phyloP scores from a whole-genome alignment of 305 asterid species.

The Fraxinus platypoda region DNA sequence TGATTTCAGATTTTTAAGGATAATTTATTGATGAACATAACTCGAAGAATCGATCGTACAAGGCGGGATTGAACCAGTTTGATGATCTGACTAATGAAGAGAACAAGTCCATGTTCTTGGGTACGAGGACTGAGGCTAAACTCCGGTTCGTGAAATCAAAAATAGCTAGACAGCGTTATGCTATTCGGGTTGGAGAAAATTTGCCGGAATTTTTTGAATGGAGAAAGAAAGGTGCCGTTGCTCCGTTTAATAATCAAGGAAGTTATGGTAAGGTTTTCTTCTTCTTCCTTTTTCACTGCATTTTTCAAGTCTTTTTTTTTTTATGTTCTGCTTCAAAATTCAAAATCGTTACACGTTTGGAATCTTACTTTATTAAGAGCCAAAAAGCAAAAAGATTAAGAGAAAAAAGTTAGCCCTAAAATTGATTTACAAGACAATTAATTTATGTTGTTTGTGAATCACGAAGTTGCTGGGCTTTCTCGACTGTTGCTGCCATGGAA shows the following conservation, averaged over 20 bases:
- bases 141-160: conserved; percentile 53
- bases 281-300: neutral
- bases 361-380: neutral
- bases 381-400: neutral
- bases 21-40: conserved; percentile 61
- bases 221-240: conserved; percentile 68
- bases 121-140: conserved; percentile 47
- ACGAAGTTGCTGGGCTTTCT: conserved; percentile 88
- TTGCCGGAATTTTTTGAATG: conserved; percentile 73
- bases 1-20: conserved; percentile 65
- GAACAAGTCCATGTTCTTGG: conserved; percentile 55
- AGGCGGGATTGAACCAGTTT: conserved; percentile 65
- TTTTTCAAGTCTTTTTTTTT: neutral
- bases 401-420: neutral
- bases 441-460: conserved; percentile 6
- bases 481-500: conserved; percentile 69
- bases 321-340: neutral
- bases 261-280: conserved; percentile 45
- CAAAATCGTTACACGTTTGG: neutral
- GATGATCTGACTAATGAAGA: conserved; percentile 70
- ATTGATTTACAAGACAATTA: neutral
- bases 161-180: conserved; percentile 40
- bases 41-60: conserved; percentile 42
- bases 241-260: conserved; percentile 73
- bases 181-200: conserved; percentile 30